Evolutionary conservation across 2,329 filamentous ascomycete species (phyloP), one percentile per base, ranked within the genome.

Genomic region (Neodidymelliopsis sp.): DNA sequence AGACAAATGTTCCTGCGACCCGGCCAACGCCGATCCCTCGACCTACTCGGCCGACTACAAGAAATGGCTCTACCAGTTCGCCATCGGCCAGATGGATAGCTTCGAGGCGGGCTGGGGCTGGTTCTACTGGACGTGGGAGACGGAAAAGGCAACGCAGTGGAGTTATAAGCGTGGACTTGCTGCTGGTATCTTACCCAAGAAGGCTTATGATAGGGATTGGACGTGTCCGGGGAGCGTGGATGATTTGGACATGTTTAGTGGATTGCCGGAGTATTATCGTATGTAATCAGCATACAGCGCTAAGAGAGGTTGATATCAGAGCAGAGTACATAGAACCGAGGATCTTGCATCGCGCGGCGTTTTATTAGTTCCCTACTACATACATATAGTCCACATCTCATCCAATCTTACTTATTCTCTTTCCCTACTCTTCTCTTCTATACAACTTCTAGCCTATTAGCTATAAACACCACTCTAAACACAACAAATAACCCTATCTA

Each of bases 71-170:
- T 83, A 84, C 57, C 90, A 89, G 74, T 97, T 97, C 75, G 94
- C 94, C 5, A 88, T 96, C 74, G 94, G 92, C 43, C 94, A 99
- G 77, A 99, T 99, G 90, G 81, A 87, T 62, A 90, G 87, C 50
- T 99, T 97, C 67, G 93, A 97, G 74, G 86, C 87, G 56, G 91
- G 90, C 5, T 94, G 89, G 87, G 94, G 94, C 37, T 99, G 94
- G 94, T 97, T 96, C 77, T 99, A 99, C 76, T 99, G 94, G 94
- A 97, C 92, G 24, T 96, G 94, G 93, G 84, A 91, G 75, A 96
- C 93, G 22, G 93, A 97, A 78, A 81, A 75, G 57, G 86, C 89
- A 37, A 80, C 86, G 51, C 91, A 97, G 75, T 99, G 94, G 94
- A 96, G 91, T 71, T 96, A 94, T 77, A 86, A 92, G 74, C 80